phyloP scores from a whole-genome alignment of 306 rosid species.

The Trichosanthes truncata region DNA sequence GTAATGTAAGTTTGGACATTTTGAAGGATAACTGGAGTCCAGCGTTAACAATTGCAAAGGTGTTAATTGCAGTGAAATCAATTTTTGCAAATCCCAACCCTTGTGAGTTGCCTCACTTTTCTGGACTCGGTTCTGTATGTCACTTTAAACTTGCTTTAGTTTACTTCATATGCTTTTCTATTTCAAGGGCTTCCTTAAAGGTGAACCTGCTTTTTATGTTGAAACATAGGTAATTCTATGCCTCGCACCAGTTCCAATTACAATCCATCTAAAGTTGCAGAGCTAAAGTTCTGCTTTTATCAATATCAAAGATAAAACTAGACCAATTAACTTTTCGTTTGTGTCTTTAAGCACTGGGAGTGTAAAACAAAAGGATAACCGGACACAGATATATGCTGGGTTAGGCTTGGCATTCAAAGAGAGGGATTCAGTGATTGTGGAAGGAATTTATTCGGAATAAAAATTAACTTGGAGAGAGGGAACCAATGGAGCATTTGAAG shows the following conservation, averaged over 20 bases:
- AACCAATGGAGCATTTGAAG: neutral
- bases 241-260: neutral
- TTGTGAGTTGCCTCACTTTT: conserved; percentile 38
- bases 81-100: conserved; percentile 67
- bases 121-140: neutral
- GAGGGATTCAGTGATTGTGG: too few species aligned
- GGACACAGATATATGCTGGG: neutral
- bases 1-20: conserved; percentile 52
- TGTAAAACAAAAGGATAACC: neutral
- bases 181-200: neutral
- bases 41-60: conserved; percentile 71
- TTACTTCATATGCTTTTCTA: neutral
- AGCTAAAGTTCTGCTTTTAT: neutral
- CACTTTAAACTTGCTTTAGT: neutral
- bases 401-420: neutral
- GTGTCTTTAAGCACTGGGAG: neutral
- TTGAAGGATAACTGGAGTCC: conserved; percentile 95
- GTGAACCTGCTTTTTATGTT: neutral
- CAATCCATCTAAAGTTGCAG: neutral
- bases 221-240: neutral
- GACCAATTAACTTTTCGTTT: neutral
- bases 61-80: conserved; percentile 56
- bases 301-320: too few species aligned
- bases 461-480: neutral
- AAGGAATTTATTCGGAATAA: too few species aligned